Base-by-base conservation (phyloP, 2,329 filamentous ascomycete species). In the Sporothrix brasiliensis region DNA sequence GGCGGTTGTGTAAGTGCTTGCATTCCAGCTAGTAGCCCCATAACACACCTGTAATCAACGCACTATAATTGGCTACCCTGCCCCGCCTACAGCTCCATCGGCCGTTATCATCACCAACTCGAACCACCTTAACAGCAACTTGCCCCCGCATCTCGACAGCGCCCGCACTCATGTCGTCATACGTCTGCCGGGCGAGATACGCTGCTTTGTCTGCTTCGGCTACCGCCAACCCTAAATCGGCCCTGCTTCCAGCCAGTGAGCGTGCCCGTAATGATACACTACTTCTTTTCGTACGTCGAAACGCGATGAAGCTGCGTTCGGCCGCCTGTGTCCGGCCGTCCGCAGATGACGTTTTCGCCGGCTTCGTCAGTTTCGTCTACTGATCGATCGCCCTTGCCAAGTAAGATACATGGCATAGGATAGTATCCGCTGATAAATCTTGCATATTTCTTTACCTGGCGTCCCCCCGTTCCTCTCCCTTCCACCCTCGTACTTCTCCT, bases 81-180 rank as follows among this genome's bases (percentile, higher is more conserved):
- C 69, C 14, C 27, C 5, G 9, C 4, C 50, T 11, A 30, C 34
- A 60, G 44, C 69, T 63, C 53, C 24, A 52, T 53, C 53, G 27
- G 14, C 52, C 52, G 13, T 11, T 58, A 65, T 58, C 44, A 66
- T 66, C 60, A 58, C 68, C 60, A 65, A n/a, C 21, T 24, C 39
- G 53, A 14, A 30, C 24, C 53, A 21, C 56, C 39, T 50, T 5
- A 5, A 54, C 10, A 19, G n/a, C 50, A 67, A 10, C 39, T 54
- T 14, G 3, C 49, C 49, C 54, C 39, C 41, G 50, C 58, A 49
- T 44, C 24, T 44, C 58, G 49, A 44, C 58, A 56, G 49, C 30
- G 34, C 63, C 21, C 47, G 21, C 47, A n/a, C 4, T 2, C 44
- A 72, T 72, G 69, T 68, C 71, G 71, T 72, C 71, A 72, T 70